Evolutionary conservation across 1,284 basidiomycete genomes (phyloP).

Genomic region (Schizophyllum commune): DNA sequence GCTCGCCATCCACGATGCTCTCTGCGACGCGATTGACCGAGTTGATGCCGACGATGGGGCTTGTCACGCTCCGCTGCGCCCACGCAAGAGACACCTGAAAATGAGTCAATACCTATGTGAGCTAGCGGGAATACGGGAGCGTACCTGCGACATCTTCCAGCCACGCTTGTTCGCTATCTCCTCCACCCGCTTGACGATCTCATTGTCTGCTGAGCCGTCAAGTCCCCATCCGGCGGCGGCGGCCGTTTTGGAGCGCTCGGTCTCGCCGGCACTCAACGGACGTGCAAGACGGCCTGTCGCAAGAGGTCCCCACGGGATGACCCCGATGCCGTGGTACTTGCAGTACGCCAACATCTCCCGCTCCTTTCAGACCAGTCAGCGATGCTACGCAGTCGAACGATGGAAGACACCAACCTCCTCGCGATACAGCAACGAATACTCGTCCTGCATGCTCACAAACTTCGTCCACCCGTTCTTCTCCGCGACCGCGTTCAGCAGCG

Average conservation of each 20-base stretch:
- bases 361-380: neutral
- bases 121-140: too few species aligned
- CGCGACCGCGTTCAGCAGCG: slow-evolving; percentile 27
- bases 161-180: slow-evolving; percentile 27
- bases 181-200: slow-evolving; percentile 25
- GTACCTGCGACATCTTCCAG: slow-evolving; percentile 30
- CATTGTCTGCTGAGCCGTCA: neutral
- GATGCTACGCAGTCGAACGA: too few species aligned
- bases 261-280: slow-evolving; percentile 17
- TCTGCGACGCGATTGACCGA: slow-evolving; percentile 3
- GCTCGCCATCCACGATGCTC: neutral
- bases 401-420: slow-evolving; percentile 20
- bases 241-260: slow-evolving; percentile 3
- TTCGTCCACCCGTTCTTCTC: slow-evolving; percentile 25
- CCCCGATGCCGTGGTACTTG: slow-evolving; percentile 14
- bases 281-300: slow-evolving; percentile 28
- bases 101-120: neutral
- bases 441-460: slow-evolving; percentile 30
- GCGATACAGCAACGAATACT: slow-evolving; percentile 30
- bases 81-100: neutral
- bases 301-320: slow-evolving; percentile 15
- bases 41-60: slow-evolving; percentile 5
- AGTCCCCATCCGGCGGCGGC: slow-evolving; percentile 4
- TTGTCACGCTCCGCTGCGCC: neutral
- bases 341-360: slow-evolving; percentile 16